These are phyloP conservation scores for Gossypium raimondii DNA, from an alignment of 345 rosid species.

Conservation along the genomic window DNA sequence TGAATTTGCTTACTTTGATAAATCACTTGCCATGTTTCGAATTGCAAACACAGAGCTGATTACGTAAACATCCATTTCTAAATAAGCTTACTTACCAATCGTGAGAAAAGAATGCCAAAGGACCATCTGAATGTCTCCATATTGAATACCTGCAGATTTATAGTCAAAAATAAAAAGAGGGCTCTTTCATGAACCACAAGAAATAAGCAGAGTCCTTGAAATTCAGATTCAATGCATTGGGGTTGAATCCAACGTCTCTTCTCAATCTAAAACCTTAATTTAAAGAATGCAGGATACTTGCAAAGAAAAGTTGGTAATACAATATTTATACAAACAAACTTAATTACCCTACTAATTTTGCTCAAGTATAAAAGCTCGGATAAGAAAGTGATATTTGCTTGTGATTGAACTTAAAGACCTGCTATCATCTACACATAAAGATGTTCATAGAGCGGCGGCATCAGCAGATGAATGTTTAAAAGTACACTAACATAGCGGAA, in stretches of 20 bases:
- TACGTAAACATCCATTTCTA: not conserved
- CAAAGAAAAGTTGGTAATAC: not conserved
- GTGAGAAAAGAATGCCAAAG: slow-evolving; percentile 91
- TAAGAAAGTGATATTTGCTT: not conserved
- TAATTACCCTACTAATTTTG: not conserved
- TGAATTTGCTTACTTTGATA: not conserved
- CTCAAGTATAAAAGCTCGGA: not conserved
- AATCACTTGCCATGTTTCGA: not conserved
- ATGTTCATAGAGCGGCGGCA: not conserved
- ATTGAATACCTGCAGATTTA: slow-evolving; percentile 64
- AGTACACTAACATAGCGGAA: slow-evolving; percentile 6
- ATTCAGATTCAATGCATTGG: not conserved
- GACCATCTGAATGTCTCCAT: slow-evolving; percentile 92
- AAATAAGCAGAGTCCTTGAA: not conserved
- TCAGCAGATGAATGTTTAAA: slow-evolving; percentile 3
- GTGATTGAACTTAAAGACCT: not conserved
- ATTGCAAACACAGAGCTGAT: not conserved
- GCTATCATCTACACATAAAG: not conserved
- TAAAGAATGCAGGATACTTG: not conserved
- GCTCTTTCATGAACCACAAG: not conserved
- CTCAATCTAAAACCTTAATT: not conserved
- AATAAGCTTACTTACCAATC: slow-evolving; percentile 61
- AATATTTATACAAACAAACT: not conserved
- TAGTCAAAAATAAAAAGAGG: slow-evolving; percentile 16
- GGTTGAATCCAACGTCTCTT: slow-evolving; percentile 9